Conservation (phyloP, 2,329 filamentous ascomycete genomes). For the Talaromyces amestolkiae region DNA sequence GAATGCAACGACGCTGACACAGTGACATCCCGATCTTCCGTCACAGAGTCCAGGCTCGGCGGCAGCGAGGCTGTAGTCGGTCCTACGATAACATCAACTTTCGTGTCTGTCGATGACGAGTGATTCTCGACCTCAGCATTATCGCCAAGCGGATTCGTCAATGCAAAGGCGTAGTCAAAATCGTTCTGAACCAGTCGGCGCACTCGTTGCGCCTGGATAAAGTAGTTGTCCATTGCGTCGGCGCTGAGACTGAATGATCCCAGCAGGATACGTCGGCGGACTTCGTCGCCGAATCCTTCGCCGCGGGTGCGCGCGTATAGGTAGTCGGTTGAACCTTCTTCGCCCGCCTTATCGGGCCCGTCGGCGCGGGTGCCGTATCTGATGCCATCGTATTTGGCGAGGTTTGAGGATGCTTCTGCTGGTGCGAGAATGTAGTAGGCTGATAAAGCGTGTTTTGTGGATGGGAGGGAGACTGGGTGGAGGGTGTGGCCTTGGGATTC, state of each 20-base stretch:
- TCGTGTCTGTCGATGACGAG: neutral
- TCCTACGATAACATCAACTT: constrained; percentile 79
- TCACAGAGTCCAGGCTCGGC: constrained; percentile 61
- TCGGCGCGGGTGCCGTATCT: constrained; percentile 70
- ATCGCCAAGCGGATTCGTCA: constrained; percentile 62
- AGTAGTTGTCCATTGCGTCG: constrained; percentile 91
- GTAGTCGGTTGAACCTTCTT: constrained; percentile 47
- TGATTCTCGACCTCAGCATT: constrained; percentile 5
- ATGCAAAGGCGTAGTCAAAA: constrained; percentile 74
- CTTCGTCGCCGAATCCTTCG: constrained; percentile 75
- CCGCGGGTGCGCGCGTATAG: constrained; percentile 76
- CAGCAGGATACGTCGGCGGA: constrained; percentile 79
- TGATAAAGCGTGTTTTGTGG: constrained; percentile 79
- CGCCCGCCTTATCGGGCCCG: constrained; percentile 44
- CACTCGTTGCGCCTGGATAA: constrained; percentile 86
- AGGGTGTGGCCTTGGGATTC: constrained; percentile 66
- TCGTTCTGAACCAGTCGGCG: constrained; percentile 79
- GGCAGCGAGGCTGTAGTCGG: constrained; percentile 80
- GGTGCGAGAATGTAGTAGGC: constrained; percentile 95
- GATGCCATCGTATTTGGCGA: constrained; percentile 96
- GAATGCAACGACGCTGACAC: constrained; percentile 60
- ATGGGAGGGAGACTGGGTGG: constrained; percentile 74
- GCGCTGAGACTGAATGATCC: constrained; percentile 89
- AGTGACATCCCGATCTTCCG: constrained; percentile 19
- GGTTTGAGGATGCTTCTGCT: constrained; percentile 91